Evolutionary conservation across 306 rosid species (phyloP).

Genomic region (Gillenia trifoliata): DNA sequence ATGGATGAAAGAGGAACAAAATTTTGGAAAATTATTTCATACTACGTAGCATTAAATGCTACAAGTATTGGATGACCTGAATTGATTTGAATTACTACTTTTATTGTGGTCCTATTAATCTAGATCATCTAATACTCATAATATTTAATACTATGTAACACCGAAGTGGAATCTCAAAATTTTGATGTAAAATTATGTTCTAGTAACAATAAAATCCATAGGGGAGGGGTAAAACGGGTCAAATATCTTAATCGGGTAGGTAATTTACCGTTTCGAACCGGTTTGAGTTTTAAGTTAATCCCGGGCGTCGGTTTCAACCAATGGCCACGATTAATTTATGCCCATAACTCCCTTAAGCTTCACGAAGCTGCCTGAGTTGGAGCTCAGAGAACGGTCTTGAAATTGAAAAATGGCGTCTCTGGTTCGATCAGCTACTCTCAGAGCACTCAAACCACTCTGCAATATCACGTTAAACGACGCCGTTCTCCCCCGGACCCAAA

Average conservation of each 20-base stretch:
- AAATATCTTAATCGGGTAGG: not conserved
- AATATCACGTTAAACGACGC: not conserved
- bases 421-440: slow-evolving; percentile 37
- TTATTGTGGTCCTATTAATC: too few species aligned
- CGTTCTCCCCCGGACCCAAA: slow-evolving; percentile 10
- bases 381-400: not conserved
- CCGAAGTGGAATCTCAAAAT: too few species aligned
- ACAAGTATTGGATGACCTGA: too few species aligned
- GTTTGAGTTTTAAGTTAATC: not conserved
- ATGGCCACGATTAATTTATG: not conserved
- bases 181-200: too few species aligned
- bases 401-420: slow-evolving; percentile 23
- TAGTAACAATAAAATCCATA: too few species aligned
- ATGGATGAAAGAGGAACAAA: too few species aligned
- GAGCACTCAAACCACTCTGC: slow-evolving; percentile 15
- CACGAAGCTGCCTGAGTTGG: not conserved
- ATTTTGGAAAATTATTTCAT: too few species aligned
- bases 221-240: not conserved
- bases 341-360: not conserved
- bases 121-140: too few species aligned
- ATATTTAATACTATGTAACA: too few species aligned
- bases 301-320: not conserved
- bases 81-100: too few species aligned
- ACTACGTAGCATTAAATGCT: too few species aligned
- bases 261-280: not conserved